phyloP scores from a whole-genome alignment of 768 basidiomycete species.

The Rhizopogon roseolus region DNA sequence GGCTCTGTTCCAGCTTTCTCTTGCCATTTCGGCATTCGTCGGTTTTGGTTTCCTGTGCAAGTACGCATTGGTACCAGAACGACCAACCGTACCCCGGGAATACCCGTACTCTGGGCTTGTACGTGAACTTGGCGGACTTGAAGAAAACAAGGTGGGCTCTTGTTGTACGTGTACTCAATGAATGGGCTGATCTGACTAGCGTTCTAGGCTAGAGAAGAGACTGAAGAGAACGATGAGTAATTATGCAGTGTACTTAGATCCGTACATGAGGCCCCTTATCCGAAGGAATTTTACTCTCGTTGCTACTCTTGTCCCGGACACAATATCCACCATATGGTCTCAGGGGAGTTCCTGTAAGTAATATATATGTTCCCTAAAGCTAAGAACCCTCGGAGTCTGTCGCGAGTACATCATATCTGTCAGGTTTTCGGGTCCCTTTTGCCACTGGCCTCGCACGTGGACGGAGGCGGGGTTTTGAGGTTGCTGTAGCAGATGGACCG shows the following conservation, averaged over 20 bases:
- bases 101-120: constrained; percentile 77
- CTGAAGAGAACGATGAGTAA: constrained; percentile 27
- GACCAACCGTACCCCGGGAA: constrained; percentile 63
- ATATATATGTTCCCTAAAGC: background rate
- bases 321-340: background rate
- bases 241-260: constrained; percentile 12
- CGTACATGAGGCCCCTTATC: constrained; percentile 10
- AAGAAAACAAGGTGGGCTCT: constrained; percentile 67
- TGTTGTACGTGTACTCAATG: background rate
- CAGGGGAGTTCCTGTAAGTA: background rate
- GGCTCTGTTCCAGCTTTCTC: constrained; percentile 61
- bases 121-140: constrained; percentile 71
- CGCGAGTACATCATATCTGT: background rate
- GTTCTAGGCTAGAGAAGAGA: constrained; percentile 33
- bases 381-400: constrained; percentile 1
- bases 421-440: constrained; percentile 2
- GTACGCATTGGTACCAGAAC: constrained; percentile 49
- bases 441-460: constrained; percentile 35
- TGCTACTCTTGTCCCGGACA: too few species aligned
- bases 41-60: constrained; percentile 58
- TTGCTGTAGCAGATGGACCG: background rate
- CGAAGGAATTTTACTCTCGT: background rate
- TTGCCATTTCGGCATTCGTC: constrained; percentile 60
- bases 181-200: background rate
- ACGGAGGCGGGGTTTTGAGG: constrained; percentile 29